Base-by-base conservation (phyloP, 345 rosid genomes). In the Sonneratia alba region DNA sequence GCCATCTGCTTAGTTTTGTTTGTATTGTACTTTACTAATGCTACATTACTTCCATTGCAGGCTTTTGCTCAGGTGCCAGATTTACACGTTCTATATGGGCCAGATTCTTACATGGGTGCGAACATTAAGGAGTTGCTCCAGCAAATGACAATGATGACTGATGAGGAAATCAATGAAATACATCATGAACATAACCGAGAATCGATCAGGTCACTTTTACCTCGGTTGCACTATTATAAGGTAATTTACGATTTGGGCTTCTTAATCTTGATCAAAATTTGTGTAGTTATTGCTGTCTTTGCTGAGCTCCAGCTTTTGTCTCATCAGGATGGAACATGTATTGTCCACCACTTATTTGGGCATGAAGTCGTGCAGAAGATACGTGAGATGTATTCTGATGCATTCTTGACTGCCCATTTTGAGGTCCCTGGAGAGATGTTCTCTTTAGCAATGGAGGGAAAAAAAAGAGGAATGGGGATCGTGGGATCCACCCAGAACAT, bases 361-460 rank as follows among this genome's bases (percentile, higher is more conserved):
- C 87, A 86, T 71, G 99, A 95, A 79, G 97, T 92, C 45, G 98
- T 95, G 68, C 86, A 87, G 80, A 87, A 79, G 84, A 89, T 95
- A 76, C 89, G 85, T 73, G 91, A 90, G 68, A 85, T 90, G 91
- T 86, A 95, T 69, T 87, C 90, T 59, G 98, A 95, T 66, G 94
- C 99, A 75, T 92, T 87, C 77, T 87, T 95, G 69, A 95, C 97
- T 7, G 99, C 98, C 9, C 99, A 95, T 75, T 88, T 95, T 7
- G 94, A 95, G 82, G 98, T 92, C 75, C 99, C 99, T 21, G 98
- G 98, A 72, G 99, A 95, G 85, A 95, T 95, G 99, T 92, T 95
- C 80, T 82, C 97, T 48, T 77, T 95, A 79, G 99, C 99, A 67
- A 92, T 90, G 91, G 98, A 95, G 73, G 94, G 98, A 18, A 90